These are phyloP conservation scores for Cryptosporidium bovis DNA, from an alignment of 169 alveolate genomes.

Conservation along the genomic window DNA sequence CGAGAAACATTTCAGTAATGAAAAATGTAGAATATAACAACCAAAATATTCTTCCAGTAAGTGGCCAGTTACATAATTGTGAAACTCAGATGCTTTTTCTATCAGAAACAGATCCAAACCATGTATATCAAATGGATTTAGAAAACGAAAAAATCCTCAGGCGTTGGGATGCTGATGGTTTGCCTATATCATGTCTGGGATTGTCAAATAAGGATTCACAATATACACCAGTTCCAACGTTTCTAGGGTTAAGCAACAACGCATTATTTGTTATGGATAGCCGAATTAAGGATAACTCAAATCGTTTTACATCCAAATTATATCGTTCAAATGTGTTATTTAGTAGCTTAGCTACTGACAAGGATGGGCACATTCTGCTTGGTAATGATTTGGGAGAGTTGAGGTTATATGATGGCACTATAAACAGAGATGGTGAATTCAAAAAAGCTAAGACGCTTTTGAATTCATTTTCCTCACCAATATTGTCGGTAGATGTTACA, in stretches of 20 bases:
- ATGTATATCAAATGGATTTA: slow-evolving; percentile 79
- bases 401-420: slow-evolving; percentile 81
- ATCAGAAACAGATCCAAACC: slow-evolving; percentile 75
- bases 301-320: slow-evolving; percentile 72
- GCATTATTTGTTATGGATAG: slow-evolving; percentile 82
- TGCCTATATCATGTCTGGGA: slow-evolving; percentile 76
- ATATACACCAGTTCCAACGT: slow-evolving; percentile 68
- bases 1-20: slow-evolving; percentile 46
- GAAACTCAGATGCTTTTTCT: slow-evolving; percentile 77
- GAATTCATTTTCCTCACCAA: slow-evolving; percentile 76
- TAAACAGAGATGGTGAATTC: slow-evolving; percentile 77
- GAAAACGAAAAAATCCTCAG: slow-evolving; percentile 76
- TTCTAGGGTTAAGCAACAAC: slow-evolving; percentile 76
- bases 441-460: slow-evolving; percentile 78
- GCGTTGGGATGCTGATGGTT: slow-evolving; percentile 79
- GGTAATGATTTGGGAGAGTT: slow-evolving; percentile 79
- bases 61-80: slow-evolving; percentile 76
- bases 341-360: slow-evolving; percentile 78
- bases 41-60: slow-evolving; percentile 57
- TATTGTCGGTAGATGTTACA: slow-evolving; percentile 78
- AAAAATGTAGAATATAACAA: slow-evolving; percentile 72
- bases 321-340: slow-evolving; percentile 77
- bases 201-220: slow-evolving; percentile 76
- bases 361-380: slow-evolving; percentile 77
- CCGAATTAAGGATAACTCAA: slow-evolving; percentile 71